phyloP scores from a whole-genome alignment of 2,329 filamentous ascomycete species.

The Teratosphaeria pseudoeucalypti region DNA sequence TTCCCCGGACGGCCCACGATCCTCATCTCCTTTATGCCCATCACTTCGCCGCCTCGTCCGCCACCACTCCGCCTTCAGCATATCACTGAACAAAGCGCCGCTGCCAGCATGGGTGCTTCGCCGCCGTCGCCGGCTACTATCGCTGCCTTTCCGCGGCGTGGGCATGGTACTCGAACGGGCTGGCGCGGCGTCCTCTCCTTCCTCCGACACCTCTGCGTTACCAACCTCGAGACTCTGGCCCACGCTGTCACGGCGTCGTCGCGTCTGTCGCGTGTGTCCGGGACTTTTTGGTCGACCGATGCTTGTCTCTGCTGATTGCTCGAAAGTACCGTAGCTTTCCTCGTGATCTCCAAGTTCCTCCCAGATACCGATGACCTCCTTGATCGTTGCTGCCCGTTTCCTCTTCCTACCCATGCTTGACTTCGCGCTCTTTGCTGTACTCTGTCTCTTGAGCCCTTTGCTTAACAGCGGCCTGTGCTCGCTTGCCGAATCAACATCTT shows the following conservation, averaged over 20 bases:
- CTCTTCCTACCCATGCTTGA: constrained; percentile 8
- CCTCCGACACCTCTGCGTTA: not conserved
- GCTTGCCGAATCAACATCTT: constrained; percentile 1
- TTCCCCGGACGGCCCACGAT: not conserved
- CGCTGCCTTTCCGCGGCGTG: constrained; percentile 1
- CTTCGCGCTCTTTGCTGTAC: constrained; percentile 3
- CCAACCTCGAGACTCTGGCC: not conserved
- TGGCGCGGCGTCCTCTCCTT: constrained; percentile 5
- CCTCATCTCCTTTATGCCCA: not conserved
- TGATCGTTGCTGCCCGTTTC: constrained; percentile 23
- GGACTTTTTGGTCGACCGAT: constrained; percentile 7
- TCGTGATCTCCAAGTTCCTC: constrained; percentile 19
- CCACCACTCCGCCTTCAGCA: constrained; percentile 23
- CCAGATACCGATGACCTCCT: constrained; percentile 24
- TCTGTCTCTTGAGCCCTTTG: not conserved
- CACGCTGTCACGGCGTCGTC: constrained; percentile 11
- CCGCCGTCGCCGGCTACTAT: constrained; percentile 9
- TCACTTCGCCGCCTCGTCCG: constrained; percentile 6
- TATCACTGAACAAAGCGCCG: constrained; percentile 22
- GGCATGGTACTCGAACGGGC: constrained; percentile 9
- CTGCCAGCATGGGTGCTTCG: constrained; percentile 12
- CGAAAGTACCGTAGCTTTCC: constrained; percentile 16
- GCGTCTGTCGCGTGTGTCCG: constrained; percentile 7
- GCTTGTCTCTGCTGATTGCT: not conserved
- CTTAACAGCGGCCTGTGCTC: constrained; percentile 4